Base-by-base conservation (phyloP, 768 basidiomycete genomes). In the Phanerochaete sordida region DNA sequence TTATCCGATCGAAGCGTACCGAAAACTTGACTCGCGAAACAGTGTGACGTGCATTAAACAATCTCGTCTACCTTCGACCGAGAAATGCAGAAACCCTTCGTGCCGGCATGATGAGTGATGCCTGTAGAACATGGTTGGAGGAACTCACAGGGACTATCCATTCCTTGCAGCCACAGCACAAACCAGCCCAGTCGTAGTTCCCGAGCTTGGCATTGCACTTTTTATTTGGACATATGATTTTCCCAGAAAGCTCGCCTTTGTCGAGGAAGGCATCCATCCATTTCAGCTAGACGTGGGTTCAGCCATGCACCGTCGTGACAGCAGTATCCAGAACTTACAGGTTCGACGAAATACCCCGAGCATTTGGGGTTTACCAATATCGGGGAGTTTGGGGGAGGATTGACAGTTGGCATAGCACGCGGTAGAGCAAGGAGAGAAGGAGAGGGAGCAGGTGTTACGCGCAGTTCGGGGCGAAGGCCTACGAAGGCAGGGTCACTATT, bases 311-410 rank as follows among this genome's bases (percentile, higher is more conserved):
- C 45, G 50, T 37, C 11, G 50, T 28, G 19, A 12, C 26, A n/a
- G 13, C 6, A 45, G 35, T 49, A 59, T n/a, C n/a, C 31, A 23
- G 23, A 8, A 80, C 91, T 65, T 67, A 97, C 93, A 33, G 95
- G 94, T 71, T 98, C 96, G 47, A 98, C 85, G 69, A 98, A 98
- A 73, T 99, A 99, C 8, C 95, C 95, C 1, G 95, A 96, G 73
- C 97, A 98, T 66, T 88, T 87, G 15, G 88, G 77, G 68, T 95
- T 92, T 35, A 80, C 73, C 49, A 95, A 71, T 37, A 91, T 88
- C 2, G 90, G 89, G 1, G 84, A 79, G 58, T 85, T 86, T 48
- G 68, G 23, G 1, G 31, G 37, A 8, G 26, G 7, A 1, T 9
- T 15, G 9, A 37, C 35, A 12, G 11, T 39, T 39, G 53, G 52